Conservation (phyloP, 2,329 filamentous ascomycete genomes). For the Penicillium sp. region DNA sequence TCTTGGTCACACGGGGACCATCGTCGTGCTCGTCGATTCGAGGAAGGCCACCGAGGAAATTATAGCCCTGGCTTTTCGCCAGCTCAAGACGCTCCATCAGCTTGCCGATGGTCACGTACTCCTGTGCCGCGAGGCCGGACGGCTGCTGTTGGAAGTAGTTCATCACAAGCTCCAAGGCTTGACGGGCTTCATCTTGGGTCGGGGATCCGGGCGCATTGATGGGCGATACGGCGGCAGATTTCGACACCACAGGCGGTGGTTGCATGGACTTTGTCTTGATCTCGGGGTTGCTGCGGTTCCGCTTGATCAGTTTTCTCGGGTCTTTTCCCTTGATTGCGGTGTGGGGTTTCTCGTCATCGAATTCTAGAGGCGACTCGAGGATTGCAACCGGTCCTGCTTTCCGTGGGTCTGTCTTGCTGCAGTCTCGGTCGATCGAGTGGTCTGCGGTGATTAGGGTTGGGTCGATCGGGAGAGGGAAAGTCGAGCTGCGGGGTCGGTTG, state of each 20-base stretch:
- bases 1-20: constrained; percentile 44
- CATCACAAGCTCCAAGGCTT: constrained; percentile 77
- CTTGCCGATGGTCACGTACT: constrained; percentile 75
- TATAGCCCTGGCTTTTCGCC: constrained; percentile 50
- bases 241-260: constrained; percentile 35
- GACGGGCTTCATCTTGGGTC: constrained; percentile 80
- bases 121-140: constrained; percentile 70
- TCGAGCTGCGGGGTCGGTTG: constrained; percentile 78
- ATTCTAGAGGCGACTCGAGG: constrained; percentile 52
- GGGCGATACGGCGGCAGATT: constrained; percentile 46
- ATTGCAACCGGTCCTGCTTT: constrained; percentile 41
- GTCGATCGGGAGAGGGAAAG: constrained; percentile 66
- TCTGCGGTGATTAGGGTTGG: constrained; percentile 52
- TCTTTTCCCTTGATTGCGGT: constrained; percentile 27
- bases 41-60: constrained; percentile 45
- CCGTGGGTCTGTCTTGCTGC: constrained; percentile 53
- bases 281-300: constrained; percentile 46
- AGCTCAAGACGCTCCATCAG: constrained; percentile 83
- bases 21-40: constrained; percentile 46
- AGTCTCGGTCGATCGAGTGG: constrained; percentile 53
- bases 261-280: constrained; percentile 45
- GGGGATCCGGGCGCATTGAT: constrained; percentile 64
- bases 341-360: constrained; percentile 47
- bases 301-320: constrained; percentile 38
- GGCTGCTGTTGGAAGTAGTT: constrained; percentile 75